phyloP scores from a whole-genome alignment of 345 rosid species.

The Bretschneidera sinensis region DNA sequence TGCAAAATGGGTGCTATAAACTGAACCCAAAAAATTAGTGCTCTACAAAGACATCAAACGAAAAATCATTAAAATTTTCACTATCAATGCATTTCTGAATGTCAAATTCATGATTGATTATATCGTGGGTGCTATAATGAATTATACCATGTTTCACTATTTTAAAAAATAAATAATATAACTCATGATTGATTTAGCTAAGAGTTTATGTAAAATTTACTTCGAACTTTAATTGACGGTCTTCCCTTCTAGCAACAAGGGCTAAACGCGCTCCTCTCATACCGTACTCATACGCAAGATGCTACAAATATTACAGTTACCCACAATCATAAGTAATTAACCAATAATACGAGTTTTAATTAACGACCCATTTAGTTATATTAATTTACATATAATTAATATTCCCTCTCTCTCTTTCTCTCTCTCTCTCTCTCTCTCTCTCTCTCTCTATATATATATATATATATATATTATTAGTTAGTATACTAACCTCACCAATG shows the following conservation, averaged over 20 bases:
- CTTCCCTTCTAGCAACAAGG: conserved; percentile 20
- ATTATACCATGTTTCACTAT: conserved; percentile 14
- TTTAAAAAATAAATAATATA: conserved; percentile 1
- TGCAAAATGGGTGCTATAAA: conserved; percentile 28
- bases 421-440: too few relatives aligned
- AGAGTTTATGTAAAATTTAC: too few relatives aligned
- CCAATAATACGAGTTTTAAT: background rate
- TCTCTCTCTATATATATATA: too few relatives aligned
- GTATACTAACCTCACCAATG: conserved; percentile 36
- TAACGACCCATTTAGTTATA: background rate
- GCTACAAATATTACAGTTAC: background rate
- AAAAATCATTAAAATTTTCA: background rate
- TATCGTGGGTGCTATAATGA: too few relatives aligned
- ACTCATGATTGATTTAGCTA: background rate
- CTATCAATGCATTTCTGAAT: conserved; percentile 26
- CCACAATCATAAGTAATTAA: background rate
- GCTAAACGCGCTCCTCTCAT: conserved; percentile 21
- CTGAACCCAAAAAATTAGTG: conserved; percentile 39
- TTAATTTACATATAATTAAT: background rate
- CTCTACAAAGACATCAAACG: conserved; percentile 19
- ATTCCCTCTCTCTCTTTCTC: too few relatives aligned
- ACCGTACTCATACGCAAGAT: conserved; percentile 21
- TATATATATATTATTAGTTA: too few relatives aligned
- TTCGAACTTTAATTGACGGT: too few relatives aligned
- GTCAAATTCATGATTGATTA: too few relatives aligned